Evolutionary conservation across 495 filamentous ascomycete species (phyloP).

Genomic region (Melanomma pulvis-pyrius): DNA sequence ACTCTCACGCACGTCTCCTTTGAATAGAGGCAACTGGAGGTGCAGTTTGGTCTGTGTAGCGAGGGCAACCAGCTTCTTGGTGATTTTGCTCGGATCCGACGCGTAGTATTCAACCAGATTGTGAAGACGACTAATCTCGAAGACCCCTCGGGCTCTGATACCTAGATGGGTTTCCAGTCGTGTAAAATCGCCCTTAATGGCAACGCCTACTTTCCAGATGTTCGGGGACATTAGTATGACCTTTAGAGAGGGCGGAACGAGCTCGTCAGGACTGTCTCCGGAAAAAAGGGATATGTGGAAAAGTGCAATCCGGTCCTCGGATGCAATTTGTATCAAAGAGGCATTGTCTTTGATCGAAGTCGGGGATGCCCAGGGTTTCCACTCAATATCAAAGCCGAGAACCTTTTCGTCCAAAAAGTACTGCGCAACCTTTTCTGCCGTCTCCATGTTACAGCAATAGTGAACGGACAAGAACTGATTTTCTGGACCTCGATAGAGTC

Average conservation of each 20-base stretch:
- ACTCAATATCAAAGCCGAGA: conserved; percentile 50
- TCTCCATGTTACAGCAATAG: conserved; percentile 41
- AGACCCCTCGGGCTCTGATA: conserved; percentile 36
- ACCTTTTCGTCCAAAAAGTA: conserved; percentile 42
- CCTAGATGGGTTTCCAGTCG: conserved; percentile 41
- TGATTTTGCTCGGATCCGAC: conserved; percentile 23
- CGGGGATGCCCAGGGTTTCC: conserved; percentile 33
- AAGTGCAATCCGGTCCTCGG: conserved; percentile 45
- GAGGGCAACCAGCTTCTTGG: conserved; percentile 37
- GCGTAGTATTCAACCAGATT: conserved; percentile 42
- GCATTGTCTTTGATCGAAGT: conserved; percentile 41
- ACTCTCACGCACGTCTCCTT: conserved; percentile 44
- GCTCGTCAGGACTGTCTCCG: conserved; percentile 38
- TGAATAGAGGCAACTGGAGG: conserved; percentile 44
- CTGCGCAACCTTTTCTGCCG: conserved; percentile 39
- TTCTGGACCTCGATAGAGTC: conserved; percentile 41
- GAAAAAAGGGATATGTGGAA: conserved; percentile 43
- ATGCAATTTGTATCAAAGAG: conserved; percentile 47
- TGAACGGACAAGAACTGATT: conserved; percentile 36
- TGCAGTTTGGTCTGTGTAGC: conserved; percentile 41
- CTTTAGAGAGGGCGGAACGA: conserved; percentile 42
- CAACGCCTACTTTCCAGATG: conserved; percentile 83
- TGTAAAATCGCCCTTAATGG: conserved; percentile 74
- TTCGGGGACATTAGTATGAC: conserved; percentile 74
- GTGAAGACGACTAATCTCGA: conserved; percentile 48